A percentile compares a stretch with the other conserved stretches of the same genome.
phyloP scores from a whole-genome alignment of 345 rosid species.

The Carallia brachiata region DNA sequence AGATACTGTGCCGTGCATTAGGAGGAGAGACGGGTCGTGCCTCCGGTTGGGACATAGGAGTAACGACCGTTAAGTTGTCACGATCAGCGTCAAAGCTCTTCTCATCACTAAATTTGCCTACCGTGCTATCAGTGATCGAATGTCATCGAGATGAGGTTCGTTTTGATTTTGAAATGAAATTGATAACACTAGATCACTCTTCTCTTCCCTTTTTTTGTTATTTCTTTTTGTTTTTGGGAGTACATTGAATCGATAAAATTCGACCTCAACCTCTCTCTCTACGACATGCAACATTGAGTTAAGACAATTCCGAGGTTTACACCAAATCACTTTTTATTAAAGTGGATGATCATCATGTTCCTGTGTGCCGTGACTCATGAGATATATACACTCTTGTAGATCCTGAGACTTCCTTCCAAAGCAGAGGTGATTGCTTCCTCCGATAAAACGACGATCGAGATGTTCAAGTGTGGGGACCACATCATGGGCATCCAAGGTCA shows the following conservation, averaged over 20 bases:
- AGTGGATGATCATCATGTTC: not conserved
- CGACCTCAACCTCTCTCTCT: too few relatives aligned
- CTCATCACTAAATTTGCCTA: conserved; percentile 40
- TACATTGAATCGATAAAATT: too few relatives aligned
- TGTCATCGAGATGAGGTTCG: conserved; percentile 70
- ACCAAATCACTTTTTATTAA: not conserved
- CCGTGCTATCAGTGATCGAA: conserved; percentile 43
- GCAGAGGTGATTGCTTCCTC: conserved; percentile 60
- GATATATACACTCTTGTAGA: conserved; percentile 24
- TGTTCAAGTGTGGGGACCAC: conserved; percentile 58
- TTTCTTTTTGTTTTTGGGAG: too few relatives aligned
- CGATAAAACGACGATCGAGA: conserved; percentile 50
- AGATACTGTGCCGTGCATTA: conserved; percentile 60
- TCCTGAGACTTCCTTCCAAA: conserved; percentile 43
- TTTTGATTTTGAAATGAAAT: not conserved
- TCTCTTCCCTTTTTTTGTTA: not conserved
- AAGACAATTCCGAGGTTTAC: too few relatives aligned
- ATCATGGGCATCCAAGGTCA: conserved; percentile 83
- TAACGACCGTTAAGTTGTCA: conserved; percentile 42
- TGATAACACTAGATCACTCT: not conserved
- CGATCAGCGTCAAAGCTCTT: conserved; percentile 32
- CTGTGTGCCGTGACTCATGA: not conserved
- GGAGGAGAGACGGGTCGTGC: conserved; percentile 59
- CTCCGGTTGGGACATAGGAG: conserved; percentile 67
- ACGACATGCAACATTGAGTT: too few relatives aligned